A percentile compares a stretch with the other conserved stretches of the same genome.
Evolutionary conservation across 2,329 filamentous ascomycete genomes (phyloP).

Genomic region (Claviceps sorghi): DNA sequence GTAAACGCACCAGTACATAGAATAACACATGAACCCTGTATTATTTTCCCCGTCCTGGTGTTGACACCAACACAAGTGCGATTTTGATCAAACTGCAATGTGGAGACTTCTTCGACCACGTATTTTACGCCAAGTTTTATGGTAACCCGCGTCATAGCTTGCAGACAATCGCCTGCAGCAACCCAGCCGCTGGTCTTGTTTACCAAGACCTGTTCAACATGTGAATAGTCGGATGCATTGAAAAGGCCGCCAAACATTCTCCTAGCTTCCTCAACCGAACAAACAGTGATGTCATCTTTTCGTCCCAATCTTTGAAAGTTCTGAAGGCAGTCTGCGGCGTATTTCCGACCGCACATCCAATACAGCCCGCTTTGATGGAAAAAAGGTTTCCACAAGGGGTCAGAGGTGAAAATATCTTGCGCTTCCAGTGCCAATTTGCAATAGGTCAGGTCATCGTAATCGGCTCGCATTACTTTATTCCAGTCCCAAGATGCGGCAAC

Average conservation of each 20-base stretch:
- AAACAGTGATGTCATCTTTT: constrained; percentile 25
- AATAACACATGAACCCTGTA: constrained; percentile 36
- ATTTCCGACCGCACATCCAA: constrained; percentile 36
- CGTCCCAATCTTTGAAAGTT: constrained; percentile 35
- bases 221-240: constrained; percentile 43
- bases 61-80: constrained; percentile 34
- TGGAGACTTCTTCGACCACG: constrained; percentile 34
- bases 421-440: constrained; percentile 51
- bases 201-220: constrained; percentile 43
- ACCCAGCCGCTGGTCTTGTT: constrained; percentile 50
- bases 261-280: constrained; percentile 29
- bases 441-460: constrained; percentile 52
- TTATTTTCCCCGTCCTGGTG: constrained; percentile 26
- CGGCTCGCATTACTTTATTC: constrained; percentile 58
- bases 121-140: constrained; percentile 45
- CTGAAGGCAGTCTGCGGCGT: constrained; percentile 34
- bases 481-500: constrained; percentile 56
- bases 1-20: constrained; percentile 45
- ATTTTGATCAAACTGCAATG: constrained; percentile 29
- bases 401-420: constrained; percentile 43
- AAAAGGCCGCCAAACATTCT: constrained; percentile 44
- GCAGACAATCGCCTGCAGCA: constrained; percentile 43
- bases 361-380: constrained; percentile 49
- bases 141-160: constrained; percentile 36
- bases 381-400: constrained; percentile 39